Evolutionary conservation across 306 rosid genomes (phyloP), one percentile per base, ranked within the genome.

Genomic region (Potentilla sterilis): DNA sequence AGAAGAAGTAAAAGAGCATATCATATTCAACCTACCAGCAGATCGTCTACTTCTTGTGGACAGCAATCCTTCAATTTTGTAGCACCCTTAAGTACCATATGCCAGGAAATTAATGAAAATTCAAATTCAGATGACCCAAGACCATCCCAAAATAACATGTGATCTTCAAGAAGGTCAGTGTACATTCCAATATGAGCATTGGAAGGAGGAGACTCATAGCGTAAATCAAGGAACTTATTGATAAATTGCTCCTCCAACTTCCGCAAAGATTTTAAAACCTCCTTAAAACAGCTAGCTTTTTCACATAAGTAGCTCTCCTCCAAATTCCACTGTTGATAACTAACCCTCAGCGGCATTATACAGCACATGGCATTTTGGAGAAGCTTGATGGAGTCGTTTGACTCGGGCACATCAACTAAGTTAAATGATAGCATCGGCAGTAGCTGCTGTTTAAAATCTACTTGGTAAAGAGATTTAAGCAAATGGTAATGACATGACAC

Each of bases 181-280:
- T 90, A 94, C 69, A 83, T 84, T 77, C 73, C 77, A 44, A 92
- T 72, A 68, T 67, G 54, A 49, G 66, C 40, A 78, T 85, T 82
- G 77, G 84, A 80, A 66, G 83, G 76, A 81, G 86, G 84, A 52
- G 85, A 71, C 28, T 28, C 28, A 28, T 28, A 28, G 28, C 28
- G 28, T 48, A 88, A 79, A 74, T 80, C 78, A 41, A 82, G 85
- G 37, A 94, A 83, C 72, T 85, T 87, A 52, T 75, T 35, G 49
- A 94, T 86, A 73, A 91, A 82, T 69, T 85, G 85, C 18, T 86
- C 86, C 85, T 94, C 96, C 76, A 94, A 81, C 35, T n/a, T 62
- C 46, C 74, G 85, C 83, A 95, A 90, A 77, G 84, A 82, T 74
- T 75, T 65, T 74, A 88, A 83, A 65, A 89, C 78, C 5, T 81